Evolutionary conservation across 306 rosid species (phyloP).

Genomic region (Heteromeles arbutifolia): DNA sequence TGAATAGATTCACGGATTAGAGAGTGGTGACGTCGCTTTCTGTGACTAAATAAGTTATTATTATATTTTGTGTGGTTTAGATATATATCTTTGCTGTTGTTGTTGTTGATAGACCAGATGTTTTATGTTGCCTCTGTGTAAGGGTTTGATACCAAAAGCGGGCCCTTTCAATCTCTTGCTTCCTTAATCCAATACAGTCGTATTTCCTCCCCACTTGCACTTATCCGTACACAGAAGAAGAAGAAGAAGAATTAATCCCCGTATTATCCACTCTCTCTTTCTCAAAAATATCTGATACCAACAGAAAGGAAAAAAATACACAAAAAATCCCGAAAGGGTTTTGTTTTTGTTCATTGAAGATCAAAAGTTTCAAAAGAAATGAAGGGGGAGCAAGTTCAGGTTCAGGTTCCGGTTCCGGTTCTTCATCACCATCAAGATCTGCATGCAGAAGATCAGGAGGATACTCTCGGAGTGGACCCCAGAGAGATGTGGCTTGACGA

Average conservation of each 20-base stretch:
- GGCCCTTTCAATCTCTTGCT: slow-evolving; percentile 50
- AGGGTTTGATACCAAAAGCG: slow-evolving; percentile 39
- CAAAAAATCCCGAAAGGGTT: neutral
- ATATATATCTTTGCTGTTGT: slow-evolving; percentile 16
- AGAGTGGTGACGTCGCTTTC: slow-evolving; percentile 4
- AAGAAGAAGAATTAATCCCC: neutral
- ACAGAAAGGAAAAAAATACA: neutral
- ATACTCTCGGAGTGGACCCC: slow-evolving; percentile 19
- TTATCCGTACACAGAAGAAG: slow-evolving; percentile 34
- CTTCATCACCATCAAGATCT: slow-evolving; percentile 28
- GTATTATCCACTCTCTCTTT: slow-evolving; percentile 22
- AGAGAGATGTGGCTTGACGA: slow-evolving; percentile 52
- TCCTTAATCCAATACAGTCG: slow-evolving; percentile 47
- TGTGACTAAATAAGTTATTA: neutral
- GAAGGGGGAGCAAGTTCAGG: neutral
- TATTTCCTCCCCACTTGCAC: slow-evolving; percentile 22
- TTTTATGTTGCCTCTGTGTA: slow-evolving; percentile 66
- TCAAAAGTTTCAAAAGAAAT: neutral
- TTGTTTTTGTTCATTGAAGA: neutral
- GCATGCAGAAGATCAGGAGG: slow-evolving; percentile 41
- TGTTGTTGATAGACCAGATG: slow-evolving; percentile 48
- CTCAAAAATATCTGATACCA: slow-evolving; percentile 25
- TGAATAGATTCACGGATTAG: neutral
- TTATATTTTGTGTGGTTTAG: neutral
- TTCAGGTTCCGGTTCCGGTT: neutral